Evolutionary conservation across 129 eudicot genomes (phyloP), one percentile per base, ranked within the genome.

Genomic region (Flaveria sonorensis): DNA sequence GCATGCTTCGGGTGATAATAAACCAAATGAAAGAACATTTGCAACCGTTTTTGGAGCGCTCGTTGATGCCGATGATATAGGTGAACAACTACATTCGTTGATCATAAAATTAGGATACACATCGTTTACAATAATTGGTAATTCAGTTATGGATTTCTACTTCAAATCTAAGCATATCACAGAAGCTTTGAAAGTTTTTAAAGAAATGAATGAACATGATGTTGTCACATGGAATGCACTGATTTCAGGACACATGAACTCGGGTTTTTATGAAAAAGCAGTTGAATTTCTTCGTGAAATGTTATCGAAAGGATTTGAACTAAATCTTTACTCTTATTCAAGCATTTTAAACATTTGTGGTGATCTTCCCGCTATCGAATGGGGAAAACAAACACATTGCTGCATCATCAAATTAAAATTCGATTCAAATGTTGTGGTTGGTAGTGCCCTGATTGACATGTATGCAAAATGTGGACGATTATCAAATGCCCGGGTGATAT

Each of bases 341-440:
- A 81, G 90, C 68, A 63, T 91, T 83, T 88, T 91, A 60, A 83
- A 80, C 86, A 81, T 88, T 10, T 91, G 97, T 66, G 92, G 92
- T 50, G 90, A 88, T 74, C 50, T 91, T 21, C 94, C 94, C 0
- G 89, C 90, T 66, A 62, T 83, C 20, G 88, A 91, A 52, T 91
- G 97, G 97, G 94, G 97, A 15, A 88, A 83, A 78, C 92, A 91
- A 73, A 81, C 88, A 39, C 97, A 91, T 78, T 85, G 92, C 18
- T 47, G 85, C 46, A 61, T 86, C 55, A 11, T 88, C 18, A 91
- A 88, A 72, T 82, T 84, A 24, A 75, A 83, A 20, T 71, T 86
- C 36, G 76, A 83, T 69, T 72, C 85, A 13, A 79, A 85, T 48
- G 89, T 91, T 79, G 88, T 91, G 23, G 90, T 91, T 40, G 97